Percentiles rank a stretch among this genome's conserved stretches.
These are phyloP conservation scores for Iris pallida DNA, from an alignment of 116 monocot species.

Conservation along the genomic window DNA sequence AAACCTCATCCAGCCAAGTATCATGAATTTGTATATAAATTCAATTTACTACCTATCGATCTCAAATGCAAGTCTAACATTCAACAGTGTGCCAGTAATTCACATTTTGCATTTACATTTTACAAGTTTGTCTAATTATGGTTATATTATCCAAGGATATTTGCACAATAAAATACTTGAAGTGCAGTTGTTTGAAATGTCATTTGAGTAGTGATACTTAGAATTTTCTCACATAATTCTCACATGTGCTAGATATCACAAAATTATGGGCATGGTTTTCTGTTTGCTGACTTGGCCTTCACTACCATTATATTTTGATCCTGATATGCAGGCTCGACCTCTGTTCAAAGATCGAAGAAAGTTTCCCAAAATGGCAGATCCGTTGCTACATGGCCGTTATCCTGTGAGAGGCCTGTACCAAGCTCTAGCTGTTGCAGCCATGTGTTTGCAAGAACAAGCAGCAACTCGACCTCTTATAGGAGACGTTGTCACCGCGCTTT, in stretches of 20 bases:
- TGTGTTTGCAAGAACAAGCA: slow-evolving; percentile 61
- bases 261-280: background rate
- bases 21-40: no score
- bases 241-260: no score
- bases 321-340: slow-evolving; percentile 50
- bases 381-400: slow-evolving; percentile 33
- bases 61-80: no score
- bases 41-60: no score
- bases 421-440: slow-evolving; percentile 50
- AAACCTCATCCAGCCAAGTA: no score
- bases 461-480: slow-evolving; percentile 46
- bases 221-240: no score
- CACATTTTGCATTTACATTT: background rate
- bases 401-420: slow-evolving; percentile 52
- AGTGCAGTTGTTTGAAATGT: no score
- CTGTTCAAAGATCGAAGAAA: slow-evolving; percentile 67
- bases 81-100: no score
- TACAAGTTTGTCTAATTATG: background rate
- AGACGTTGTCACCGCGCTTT: slow-evolving; percentile 54
- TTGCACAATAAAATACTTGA: no score
- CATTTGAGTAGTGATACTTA: no score
- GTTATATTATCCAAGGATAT: background rate
- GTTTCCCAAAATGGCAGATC: slow-evolving; percentile 58
- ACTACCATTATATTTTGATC: background rate
- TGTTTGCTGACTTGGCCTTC: background rate